phyloP scores from a whole-genome alignment of 108 stramenopile genomes.

The Mayamaea pseudoterrestris region DNA sequence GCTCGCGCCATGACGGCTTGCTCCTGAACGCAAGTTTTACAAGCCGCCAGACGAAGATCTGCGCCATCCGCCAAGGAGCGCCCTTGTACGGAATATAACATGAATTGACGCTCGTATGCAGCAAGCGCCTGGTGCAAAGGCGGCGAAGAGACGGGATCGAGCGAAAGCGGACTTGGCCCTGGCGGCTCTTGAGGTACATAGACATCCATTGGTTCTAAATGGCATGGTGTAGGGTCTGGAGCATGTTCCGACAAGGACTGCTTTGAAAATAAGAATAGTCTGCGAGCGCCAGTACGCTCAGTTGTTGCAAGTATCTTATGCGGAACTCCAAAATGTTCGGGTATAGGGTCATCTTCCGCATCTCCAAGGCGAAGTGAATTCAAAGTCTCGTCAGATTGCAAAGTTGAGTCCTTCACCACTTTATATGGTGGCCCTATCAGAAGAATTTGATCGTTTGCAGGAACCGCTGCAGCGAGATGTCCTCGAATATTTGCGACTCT shows the following conservation, averaged over 20 bases:
- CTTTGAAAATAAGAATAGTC: constrained; percentile 74
- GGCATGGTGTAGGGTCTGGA: constrained; percentile 52
- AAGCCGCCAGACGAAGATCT: constrained; percentile 51
- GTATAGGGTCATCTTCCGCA: constrained; percentile 46
- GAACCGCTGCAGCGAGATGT: constrained; percentile 60
- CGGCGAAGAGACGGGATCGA: constrained; percentile 31
- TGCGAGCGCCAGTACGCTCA: constrained; percentile 61
- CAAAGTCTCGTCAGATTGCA: constrained; percentile 61
- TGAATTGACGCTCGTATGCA: constrained; percentile 67
- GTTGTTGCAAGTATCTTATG: constrained; percentile 38
- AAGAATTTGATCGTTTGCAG: constrained; percentile 63
- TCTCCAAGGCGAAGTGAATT: constrained; percentile 65
- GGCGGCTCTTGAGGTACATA: constrained; percentile 32
- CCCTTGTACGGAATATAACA: constrained; percentile 59
- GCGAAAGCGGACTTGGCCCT: constrained; percentile 47
- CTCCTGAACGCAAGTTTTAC: constrained; percentile 61
- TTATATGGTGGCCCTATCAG: constrained; percentile 75
- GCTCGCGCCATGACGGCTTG: constrained; percentile 72
- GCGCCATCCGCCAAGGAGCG: constrained; percentile 65
- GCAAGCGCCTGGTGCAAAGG: constrained; percentile 64
- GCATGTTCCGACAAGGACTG: constrained; percentile 58
- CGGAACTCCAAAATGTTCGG: background rate
- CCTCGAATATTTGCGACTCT: constrained; percentile 58
- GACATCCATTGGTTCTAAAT: constrained; percentile 39
- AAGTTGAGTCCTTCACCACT: constrained; percentile 59